Conservation (phyloP, 176 grass and related monocot species). For the Musa schizocarpa region DNA sequence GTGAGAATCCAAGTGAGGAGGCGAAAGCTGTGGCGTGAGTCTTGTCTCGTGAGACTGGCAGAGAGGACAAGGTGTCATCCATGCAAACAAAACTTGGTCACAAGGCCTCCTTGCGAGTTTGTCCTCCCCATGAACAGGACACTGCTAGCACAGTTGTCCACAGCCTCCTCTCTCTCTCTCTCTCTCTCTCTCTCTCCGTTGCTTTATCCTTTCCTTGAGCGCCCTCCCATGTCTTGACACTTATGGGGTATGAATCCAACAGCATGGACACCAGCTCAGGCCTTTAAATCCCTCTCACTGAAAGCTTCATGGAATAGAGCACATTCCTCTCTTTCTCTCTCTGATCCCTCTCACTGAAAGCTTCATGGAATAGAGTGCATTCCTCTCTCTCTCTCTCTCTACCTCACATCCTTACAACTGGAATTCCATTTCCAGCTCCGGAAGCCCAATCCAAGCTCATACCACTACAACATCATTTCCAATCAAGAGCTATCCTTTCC, state of each 20-base stretch:
- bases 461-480: not conserved
- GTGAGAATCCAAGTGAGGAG: not conserved
- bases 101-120: not conserved
- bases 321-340: not conserved
- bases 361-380: not conserved
- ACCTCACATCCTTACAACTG: not conserved
- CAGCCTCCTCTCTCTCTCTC: not conserved
- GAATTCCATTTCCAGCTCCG: not conserved
- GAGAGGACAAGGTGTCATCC: not conserved
- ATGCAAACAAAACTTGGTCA: conserved; percentile 5
- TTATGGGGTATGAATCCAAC: not conserved
- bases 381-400: not conserved
- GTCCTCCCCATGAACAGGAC: not conserved
- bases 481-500: not conserved
- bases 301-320: not conserved
- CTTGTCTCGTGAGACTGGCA: not conserved
- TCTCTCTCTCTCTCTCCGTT: not conserved
- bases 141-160: not conserved
- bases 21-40: not conserved
- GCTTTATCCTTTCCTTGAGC: not conserved
- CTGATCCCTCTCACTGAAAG: not conserved
- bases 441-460: not conserved
- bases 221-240: not conserved
- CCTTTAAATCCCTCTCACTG: not conserved
- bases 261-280: not conserved